phyloP scores from a whole-genome alignment of 2,329 filamentous ascomycete genomes.

The Fusarium sp. region DNA sequence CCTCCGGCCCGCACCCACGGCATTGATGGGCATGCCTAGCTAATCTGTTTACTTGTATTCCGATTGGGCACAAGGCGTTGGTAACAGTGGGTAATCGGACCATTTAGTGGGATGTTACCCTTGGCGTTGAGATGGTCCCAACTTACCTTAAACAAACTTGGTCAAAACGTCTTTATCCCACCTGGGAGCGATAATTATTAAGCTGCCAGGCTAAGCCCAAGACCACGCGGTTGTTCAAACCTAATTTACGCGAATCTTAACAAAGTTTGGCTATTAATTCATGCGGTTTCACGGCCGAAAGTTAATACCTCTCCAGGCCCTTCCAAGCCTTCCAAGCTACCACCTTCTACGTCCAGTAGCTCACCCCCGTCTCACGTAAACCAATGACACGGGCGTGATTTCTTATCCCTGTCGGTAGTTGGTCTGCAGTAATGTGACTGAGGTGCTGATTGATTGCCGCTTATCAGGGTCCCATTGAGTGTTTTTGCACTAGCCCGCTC shows the following conservation, averaged over 20 bases:
- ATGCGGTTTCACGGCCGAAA: constrained; percentile 12
- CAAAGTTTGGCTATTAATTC: not conserved
- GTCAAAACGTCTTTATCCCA: not conserved
- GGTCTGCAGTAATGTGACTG: constrained; percentile 4
- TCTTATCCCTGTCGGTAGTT: constrained; percentile 41
- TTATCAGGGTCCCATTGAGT: constrained; percentile 21
- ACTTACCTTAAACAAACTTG: constrained; percentile 11
- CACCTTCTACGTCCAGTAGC: constrained; percentile 30
- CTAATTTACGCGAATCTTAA: not conserved
- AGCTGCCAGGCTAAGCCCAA: not conserved
- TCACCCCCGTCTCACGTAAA: constrained; percentile 20
- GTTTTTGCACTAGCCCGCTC: not conserved
- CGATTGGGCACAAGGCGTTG: constrained; percentile 24
- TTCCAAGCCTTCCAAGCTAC: constrained; percentile 12
- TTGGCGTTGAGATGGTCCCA: constrained; percentile 16
- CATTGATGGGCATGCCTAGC: constrained; percentile 19
- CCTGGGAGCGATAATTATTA: not conserved
- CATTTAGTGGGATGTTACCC: constrained; percentile 25
- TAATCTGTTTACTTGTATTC: constrained; percentile 26
- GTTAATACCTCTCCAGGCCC: not conserved
- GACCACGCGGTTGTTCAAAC: not conserved
- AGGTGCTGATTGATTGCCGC: constrained; percentile 17
- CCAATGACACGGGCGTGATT: constrained; percentile 23
- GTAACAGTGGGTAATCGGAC: constrained; percentile 30
- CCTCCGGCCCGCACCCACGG: constrained; percentile 22